A percentile compares a stretch with the other conserved stretches of the same genome.
Conservation (phyloP, 1,139 yeast species). For the Lodderomyces margitis region DNA sequence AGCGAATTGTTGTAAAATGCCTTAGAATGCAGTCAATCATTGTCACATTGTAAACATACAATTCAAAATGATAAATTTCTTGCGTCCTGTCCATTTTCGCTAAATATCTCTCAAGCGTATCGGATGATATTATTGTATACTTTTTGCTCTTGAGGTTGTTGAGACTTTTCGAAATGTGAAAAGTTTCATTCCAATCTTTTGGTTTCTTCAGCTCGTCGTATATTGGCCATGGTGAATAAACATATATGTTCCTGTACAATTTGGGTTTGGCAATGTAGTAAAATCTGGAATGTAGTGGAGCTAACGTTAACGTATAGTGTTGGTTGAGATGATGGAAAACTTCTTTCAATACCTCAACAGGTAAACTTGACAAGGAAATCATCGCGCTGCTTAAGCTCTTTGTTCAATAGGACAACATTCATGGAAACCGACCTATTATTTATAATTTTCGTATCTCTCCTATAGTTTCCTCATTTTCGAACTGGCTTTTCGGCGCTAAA, state of each 20-base stretch:
- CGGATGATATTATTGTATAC: not conserved
- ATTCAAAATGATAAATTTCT: not conserved
- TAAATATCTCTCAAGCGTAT: not conserved
- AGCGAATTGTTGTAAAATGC: not conserved
- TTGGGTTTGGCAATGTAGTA: constrained; percentile 1
- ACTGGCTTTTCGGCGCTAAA: too few species aligned
- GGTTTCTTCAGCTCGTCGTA: not conserved
- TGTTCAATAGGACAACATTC: not conserved
- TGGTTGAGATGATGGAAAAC: constrained; percentile 3
- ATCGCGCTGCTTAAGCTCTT: not conserved
- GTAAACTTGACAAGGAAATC: not conserved
- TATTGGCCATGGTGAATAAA: not conserved
- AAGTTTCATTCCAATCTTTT: not conserved
- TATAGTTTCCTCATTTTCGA: not conserved
- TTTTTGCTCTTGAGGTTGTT: not conserved
- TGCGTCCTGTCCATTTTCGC: constrained; percentile 2
- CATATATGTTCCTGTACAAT: constrained; percentile 1
- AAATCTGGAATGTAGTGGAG: constrained; percentile 2
- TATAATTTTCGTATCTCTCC: not conserved
- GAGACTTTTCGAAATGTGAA: not conserved
- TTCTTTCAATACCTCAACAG: constrained; percentile 1
- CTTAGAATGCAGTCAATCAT: not conserved
- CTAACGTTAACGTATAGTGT: not conserved
- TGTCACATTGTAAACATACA: not conserved
- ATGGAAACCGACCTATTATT: not conserved